These are phyloP conservation scores for Neodidymelliopsis sp. DNA, from an alignment of 2,329 filamentous ascomycete genomes.

Conservation along the genomic window DNA sequence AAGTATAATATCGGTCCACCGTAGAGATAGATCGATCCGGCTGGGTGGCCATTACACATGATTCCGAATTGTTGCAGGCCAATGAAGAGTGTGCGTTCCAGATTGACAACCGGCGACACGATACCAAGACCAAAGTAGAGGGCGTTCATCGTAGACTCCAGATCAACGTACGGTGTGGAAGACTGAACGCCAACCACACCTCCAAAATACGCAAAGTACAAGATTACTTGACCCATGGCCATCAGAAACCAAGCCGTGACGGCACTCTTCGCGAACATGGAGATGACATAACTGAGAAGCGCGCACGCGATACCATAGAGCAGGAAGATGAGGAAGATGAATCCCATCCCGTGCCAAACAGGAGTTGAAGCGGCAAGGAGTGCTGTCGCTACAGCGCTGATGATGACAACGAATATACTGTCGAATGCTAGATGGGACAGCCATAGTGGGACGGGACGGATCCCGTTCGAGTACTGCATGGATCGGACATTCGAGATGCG, in stretches of 20 bases:
- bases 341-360: slow-evolving; percentile 77
- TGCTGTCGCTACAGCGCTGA: slow-evolving; percentile 71
- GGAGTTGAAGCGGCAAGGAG: slow-evolving; percentile 64
- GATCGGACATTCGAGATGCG: slow-evolving; percentile 78
- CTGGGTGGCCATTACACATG: slow-evolving; percentile 67
- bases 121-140: slow-evolving; percentile 35
- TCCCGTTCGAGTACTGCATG: slow-evolving; percentile 88
- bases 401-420: slow-evolving; percentile 71
- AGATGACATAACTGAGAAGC: slow-evolving; percentile 78
- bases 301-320: slow-evolving; percentile 81
- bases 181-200: slow-evolving; percentile 33
- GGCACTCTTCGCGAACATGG: slow-evolving; percentile 74
- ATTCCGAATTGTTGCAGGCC: slow-evolving; percentile 68
- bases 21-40: slow-evolving; percentile 74
- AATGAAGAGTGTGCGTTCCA: slow-evolving; percentile 30
- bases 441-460: slow-evolving; percentile 82
- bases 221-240: slow-evolving; percentile 71
- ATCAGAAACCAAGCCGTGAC: slow-evolving; percentile 76
- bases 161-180: slow-evolving; percentile 20
- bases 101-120: slow-evolving; percentile 28
- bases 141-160: slow-evolving; percentile 28
- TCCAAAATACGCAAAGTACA: slow-evolving; percentile 55
- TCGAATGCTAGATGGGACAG: slow-evolving; percentile 81
- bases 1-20: slow-evolving; percentile 86
- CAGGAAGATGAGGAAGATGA: slow-evolving; percentile 79